These are phyloP conservation scores for Apiotrichum brassicae DNA, from an alignment of 1,284 basidiomycete genomes.

Conservation along the genomic window DNA sequence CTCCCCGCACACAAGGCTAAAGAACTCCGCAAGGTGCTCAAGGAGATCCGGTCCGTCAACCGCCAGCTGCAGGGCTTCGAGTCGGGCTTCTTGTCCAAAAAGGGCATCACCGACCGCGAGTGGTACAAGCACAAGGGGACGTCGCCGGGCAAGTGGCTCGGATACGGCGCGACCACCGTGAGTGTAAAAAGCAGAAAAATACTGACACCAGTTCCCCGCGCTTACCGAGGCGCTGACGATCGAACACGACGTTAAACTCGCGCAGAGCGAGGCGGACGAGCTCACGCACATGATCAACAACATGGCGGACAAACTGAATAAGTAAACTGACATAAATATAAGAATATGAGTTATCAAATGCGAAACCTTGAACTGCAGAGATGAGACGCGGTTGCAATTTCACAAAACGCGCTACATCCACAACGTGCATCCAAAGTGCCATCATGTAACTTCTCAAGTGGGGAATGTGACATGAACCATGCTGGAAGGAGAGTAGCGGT, in stretches of 20 bases:
- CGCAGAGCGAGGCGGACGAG: slow-evolving; percentile 60
- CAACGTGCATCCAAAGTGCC: too few relatives aligned
- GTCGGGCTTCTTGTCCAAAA: slow-evolving; percentile 71
- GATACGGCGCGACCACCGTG: slow-evolving; percentile 67
- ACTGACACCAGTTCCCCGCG: slow-evolving; percentile 71
- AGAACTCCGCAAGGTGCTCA: slow-evolving; percentile 57
- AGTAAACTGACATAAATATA: too few relatives aligned
- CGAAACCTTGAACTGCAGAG: too few relatives aligned
- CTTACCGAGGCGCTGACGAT: slow-evolving; percentile 71
- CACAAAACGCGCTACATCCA: too few relatives aligned
- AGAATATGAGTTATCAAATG: too few relatives aligned
- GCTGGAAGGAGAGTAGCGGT: too few relatives aligned
- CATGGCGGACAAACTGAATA: slow-evolving; percentile 50
- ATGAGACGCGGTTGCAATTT: too few relatives aligned
- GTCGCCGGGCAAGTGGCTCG: slow-evolving; percentile 82
- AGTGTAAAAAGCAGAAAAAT: too few relatives aligned
- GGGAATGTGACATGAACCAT: too few relatives aligned
- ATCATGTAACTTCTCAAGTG: too few relatives aligned
- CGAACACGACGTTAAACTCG: slow-evolving; percentile 59
- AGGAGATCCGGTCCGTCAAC: slow-evolving; percentile 62
- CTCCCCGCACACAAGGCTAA: slow-evolving; percentile 11
- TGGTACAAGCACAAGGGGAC: slow-evolving; percentile 84
- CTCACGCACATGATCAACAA: slow-evolving; percentile 55
- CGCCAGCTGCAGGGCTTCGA: slow-evolving; percentile 69
- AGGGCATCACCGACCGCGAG: slow-evolving; percentile 68